Evolutionary conservation across 495 filamentous ascomycete genomes (phyloP).

Genomic region (Glarea lozoyensis): DNA sequence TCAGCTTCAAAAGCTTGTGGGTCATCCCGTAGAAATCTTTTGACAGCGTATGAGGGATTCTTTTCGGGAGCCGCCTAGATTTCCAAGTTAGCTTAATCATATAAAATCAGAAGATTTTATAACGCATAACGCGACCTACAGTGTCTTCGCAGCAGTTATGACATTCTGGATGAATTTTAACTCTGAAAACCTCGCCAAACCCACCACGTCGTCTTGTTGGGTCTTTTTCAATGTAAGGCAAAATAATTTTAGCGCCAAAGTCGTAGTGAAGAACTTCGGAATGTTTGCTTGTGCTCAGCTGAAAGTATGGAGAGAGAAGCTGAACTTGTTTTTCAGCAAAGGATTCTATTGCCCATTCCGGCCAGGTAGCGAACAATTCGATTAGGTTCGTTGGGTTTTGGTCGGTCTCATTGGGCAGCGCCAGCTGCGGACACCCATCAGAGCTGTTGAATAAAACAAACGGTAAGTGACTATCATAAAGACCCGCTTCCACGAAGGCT

Average conservation of each 20-base stretch:
- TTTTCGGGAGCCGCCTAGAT: not conserved
- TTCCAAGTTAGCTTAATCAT: constrained; percentile 1
- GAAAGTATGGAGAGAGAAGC: constrained; percentile 16
- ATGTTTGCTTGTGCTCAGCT: not conserved
- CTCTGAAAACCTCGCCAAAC: constrained; percentile 4
- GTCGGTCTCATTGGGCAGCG: not conserved
- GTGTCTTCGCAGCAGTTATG: constrained; percentile 12
- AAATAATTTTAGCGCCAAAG: not conserved
- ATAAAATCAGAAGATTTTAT: not conserved
- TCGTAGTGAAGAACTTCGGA: constrained; percentile 2
- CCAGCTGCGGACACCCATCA: not conserved
- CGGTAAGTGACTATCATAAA: constrained; percentile 19
- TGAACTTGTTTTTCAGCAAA: constrained; percentile 14
- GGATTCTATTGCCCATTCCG: not conserved
- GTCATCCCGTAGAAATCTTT: constrained; percentile 5
- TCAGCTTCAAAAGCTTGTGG: constrained; percentile 3
- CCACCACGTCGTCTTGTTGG: constrained; percentile 3
- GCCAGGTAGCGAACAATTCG: constrained; percentile 4
- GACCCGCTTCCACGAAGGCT: constrained; percentile 13
- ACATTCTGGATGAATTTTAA: constrained; percentile 9
- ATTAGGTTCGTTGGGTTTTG: not conserved
- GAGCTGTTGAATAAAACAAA: constrained; percentile 4
- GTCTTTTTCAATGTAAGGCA: constrained; percentile 5
- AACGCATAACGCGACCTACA: not conserved
- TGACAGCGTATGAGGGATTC: constrained; percentile 3